Conservation (phyloP, 176 grass and related monocot species). For the Oryza rufipogon region DNA sequence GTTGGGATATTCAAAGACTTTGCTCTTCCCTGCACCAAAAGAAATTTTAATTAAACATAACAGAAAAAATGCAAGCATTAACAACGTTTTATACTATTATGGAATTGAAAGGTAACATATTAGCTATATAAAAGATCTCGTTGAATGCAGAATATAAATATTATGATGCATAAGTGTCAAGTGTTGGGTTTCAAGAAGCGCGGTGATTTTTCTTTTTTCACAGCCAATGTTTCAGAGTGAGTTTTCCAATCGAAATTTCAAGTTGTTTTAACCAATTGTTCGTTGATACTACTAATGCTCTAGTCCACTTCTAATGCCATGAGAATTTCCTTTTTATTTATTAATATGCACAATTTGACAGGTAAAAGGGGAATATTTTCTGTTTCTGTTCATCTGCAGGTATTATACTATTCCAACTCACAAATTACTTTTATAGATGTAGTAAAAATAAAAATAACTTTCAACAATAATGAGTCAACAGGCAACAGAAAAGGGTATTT, state of each 20-base stretch:
- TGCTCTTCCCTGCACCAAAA: slow-evolving; percentile 70
- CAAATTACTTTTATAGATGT: background rate
- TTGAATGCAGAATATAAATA: background rate
- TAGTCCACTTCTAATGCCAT: background rate
- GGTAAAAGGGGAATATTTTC: background rate
- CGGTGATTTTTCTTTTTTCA: background rate
- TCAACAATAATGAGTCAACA: background rate
- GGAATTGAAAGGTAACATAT: background rate
- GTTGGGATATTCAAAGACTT: slow-evolving; percentile 86
- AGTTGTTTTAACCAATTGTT: background rate
- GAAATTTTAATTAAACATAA: background rate
- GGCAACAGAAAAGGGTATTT: slow-evolving; percentile 28
- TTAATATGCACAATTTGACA: background rate
- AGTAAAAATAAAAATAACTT: slow-evolving; percentile 1
- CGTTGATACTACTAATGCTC: background rate
- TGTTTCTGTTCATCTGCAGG: background rate
- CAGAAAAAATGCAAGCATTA: background rate
- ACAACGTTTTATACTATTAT: background rate
- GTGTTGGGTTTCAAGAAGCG: background rate
- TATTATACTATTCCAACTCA: background rate
- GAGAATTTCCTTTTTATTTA: background rate
- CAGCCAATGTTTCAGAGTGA: background rate
- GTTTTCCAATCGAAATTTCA: background rate
- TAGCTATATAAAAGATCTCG: background rate
- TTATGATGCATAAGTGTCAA: background rate